phyloP scores from a whole-genome alignment of 495 filamentous ascomycete species.

The Tuber brumale region DNA sequence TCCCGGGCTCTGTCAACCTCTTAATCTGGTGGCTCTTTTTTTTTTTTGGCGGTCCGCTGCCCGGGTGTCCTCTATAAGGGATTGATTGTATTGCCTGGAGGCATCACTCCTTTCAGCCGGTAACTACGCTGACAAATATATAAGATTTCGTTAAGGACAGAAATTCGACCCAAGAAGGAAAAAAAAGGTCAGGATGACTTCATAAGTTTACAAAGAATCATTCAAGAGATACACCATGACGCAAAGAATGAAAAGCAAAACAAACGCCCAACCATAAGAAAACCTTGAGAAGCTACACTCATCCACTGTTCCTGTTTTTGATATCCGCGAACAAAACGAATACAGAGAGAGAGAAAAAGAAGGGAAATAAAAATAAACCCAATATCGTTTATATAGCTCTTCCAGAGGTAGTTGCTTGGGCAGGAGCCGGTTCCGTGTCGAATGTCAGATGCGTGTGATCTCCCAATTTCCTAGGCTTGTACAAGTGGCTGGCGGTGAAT shows the following conservation, averaged over 20 bases:
- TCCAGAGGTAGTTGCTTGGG: background rate
- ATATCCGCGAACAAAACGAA: background rate
- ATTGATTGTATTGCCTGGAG: background rate
- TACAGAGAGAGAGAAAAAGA: background rate
- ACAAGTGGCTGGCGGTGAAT: conserved; percentile 82
- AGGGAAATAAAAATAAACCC: background rate
- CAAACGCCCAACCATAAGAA: background rate
- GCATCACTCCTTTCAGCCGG: background rate
- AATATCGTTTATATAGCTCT: background rate
- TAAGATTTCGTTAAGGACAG: background rate
- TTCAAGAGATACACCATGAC: background rate
- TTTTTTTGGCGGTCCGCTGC: background rate
- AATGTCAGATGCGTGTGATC: conserved; percentile 96
- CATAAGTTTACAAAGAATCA: background rate
- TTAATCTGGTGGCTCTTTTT: background rate
- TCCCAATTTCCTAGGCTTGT: conserved; percentile 93
- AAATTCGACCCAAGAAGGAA: background rate
- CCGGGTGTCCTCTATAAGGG: background rate
- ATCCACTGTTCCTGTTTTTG: background rate
- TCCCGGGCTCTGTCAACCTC: background rate
- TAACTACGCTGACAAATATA: background rate
- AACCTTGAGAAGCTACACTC: background rate
- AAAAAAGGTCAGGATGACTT: background rate
- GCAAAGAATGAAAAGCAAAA: background rate
- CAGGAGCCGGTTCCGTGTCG: conserved; percentile 66